These are phyloP conservation scores for Candida mesenterica DNA, from an alignment of 1,139 yeast species.

Conservation along the genomic window DNA sequence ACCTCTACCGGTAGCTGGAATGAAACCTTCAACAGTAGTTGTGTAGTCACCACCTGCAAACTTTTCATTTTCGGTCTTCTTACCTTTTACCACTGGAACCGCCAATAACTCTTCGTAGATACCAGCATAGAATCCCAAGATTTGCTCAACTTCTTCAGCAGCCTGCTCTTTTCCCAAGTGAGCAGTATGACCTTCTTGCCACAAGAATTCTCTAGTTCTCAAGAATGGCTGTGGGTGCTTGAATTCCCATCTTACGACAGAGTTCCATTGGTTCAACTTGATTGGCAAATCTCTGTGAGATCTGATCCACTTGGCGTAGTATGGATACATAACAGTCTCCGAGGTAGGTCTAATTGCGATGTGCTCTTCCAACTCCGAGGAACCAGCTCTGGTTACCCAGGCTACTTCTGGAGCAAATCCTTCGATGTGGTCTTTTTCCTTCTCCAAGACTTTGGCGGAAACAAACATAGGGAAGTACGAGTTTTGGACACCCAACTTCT, in stretches of 20 bases:
- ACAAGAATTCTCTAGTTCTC: conserved; percentile 97
- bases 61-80: conserved; percentile 94
- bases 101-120: conserved; percentile 91
- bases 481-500: conserved; percentile 86
- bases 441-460: conserved; percentile 85
- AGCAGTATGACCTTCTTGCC: conserved; percentile 99
- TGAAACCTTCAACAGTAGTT: conserved; percentile 94
- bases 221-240: conserved; percentile 99
- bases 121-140: conserved; percentile 80
- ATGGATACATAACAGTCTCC: conserved; percentile 99
- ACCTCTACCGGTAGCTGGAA: conserved; percentile 99
- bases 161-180: conserved; percentile 83
- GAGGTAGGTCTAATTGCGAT: conserved; percentile 99
- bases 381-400: conserved; percentile 98
- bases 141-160: conserved; percentile 76
- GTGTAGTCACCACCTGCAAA: conserved; percentile 98
- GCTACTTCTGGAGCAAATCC: conserved; percentile 99
- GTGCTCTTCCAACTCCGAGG: conserved; percentile 93
- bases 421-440: conserved; percentile 97
- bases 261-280: conserved; percentile 97
- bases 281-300: conserved; percentile 97
- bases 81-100: conserved; percentile 95
- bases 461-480: conserved; percentile 99
- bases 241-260: conserved; percentile 99
- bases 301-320: conserved; percentile 98